Conservation (phyloP, 208 protist species). For the Vickermania ingenoplastis region DNA sequence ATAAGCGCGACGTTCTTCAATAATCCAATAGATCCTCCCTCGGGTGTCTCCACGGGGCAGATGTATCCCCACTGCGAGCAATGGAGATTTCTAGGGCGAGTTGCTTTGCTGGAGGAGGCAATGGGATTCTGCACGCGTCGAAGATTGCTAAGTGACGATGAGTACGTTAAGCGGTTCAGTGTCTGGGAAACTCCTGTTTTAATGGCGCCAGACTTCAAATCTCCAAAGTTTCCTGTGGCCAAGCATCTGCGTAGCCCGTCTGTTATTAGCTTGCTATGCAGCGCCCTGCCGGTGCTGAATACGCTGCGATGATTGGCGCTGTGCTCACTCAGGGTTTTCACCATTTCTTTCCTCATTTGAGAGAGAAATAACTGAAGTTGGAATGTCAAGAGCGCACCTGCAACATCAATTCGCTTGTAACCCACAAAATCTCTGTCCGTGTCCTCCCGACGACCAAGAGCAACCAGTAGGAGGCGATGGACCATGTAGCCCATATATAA, state of each 20-base stretch:
- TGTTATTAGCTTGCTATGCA: neutral
- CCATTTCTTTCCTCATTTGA: constrained; percentile 38
- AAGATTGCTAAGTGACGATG: constrained; percentile 97
- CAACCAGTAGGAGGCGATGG: constrained; percentile 65
- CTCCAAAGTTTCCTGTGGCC: constrained; percentile 98
- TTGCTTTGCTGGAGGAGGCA: constrained; percentile 79
- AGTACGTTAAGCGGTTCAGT: constrained; percentile 92
- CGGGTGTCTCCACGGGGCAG: constrained; percentile 95
- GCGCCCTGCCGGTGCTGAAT: constrained; percentile 28
- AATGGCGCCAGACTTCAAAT: constrained; percentile 14
- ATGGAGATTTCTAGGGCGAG: constrained; percentile 93
- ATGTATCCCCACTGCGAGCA: constrained; percentile 97
- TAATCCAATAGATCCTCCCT: constrained; percentile 91
- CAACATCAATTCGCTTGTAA: constrained; percentile 94
- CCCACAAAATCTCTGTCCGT: constrained; percentile 94
- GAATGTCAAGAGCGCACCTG: constrained; percentile 82
- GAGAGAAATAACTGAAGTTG: constrained; percentile 30
- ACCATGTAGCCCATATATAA: constrained; percentile 87
- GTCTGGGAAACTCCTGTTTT: constrained; percentile 88
- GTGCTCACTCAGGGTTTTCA: constrained; percentile 12
- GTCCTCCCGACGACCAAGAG: constrained; percentile 62
- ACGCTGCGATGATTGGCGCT: constrained; percentile 35
- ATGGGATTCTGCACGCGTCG: constrained; percentile 96
- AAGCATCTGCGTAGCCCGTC: constrained; percentile 24
- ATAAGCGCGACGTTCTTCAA: constrained; percentile 97